Base-by-base conservation (phyloP, 768 basidiomycete genomes). In the Auriscalpium microsporum region DNA sequence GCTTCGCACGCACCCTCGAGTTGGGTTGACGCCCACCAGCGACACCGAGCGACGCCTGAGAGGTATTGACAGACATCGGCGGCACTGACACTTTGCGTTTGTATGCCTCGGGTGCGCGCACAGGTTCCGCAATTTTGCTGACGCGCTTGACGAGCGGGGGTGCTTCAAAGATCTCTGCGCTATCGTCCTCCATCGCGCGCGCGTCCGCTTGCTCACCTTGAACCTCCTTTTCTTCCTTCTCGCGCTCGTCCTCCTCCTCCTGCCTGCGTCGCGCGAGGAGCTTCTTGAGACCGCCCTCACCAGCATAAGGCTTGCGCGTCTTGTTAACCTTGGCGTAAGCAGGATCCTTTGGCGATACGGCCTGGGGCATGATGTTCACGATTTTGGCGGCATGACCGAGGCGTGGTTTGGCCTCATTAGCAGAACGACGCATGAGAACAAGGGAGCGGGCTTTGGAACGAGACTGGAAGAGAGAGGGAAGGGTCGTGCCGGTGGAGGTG, bases 241-340 rank as follows among this genome's bases (percentile, higher is more conserved):
- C 71, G 23, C 70, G 64, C 21, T 71, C 78, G 56, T 78, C 76
- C 52, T 79, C 75, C 44, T 73, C 79, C 64, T 86, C 85, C 58
- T 73, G 69, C 63, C 78, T 79, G 49, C 83, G 73, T 60, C 80
- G 77, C 19, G 84, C 82, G 40, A 90, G 68, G 67, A 87, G 70
- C 64, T 84, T 90, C 73, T 85, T 88, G 77, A 88, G 83, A 0
- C 86, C 86, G 52, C 87, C 85, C 58, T 82, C 79, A 8, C 87
- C 88, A 1, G 86, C 83, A 62, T 90, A 90, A 4, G 88, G 88
- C 63, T 90, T 90, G 21, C 56, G 67, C 37, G 67, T 68, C 42
- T 69, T 63, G 7, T 28, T 4, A 7, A 28, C 28, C 28, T 28
- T 28, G 28, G 28, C 7, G 28, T 28, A 4, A 28, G 28, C 28